These are phyloP conservation scores for Ophiocordyceps sinensis DNA, from an alignment of 2,329 filamentous ascomycete genomes.

Conservation along the genomic window DNA sequence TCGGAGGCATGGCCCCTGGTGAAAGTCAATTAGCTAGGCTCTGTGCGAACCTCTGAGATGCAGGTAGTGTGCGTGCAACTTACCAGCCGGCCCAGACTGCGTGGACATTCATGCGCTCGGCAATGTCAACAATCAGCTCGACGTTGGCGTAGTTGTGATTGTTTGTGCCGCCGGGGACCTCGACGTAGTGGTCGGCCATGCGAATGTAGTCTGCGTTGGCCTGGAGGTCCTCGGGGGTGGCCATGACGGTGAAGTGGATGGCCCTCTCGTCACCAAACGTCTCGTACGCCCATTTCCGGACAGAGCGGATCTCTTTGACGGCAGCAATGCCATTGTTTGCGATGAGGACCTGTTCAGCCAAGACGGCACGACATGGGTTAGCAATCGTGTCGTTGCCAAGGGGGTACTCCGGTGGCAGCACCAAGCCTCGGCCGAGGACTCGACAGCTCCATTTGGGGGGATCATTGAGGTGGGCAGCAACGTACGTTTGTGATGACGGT, in stretches of 20 bases:
- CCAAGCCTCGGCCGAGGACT: too few relatives aligned
- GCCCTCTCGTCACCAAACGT: slow-evolving; percentile 96
- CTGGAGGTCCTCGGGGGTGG: slow-evolving; percentile 90
- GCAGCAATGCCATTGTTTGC: slow-evolving; percentile 99
- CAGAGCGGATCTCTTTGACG: slow-evolving; percentile 97
- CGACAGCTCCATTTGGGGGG: too few relatives aligned
- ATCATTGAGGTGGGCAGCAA: slow-evolving; percentile 3
- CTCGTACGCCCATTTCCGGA: slow-evolving; percentile 99
- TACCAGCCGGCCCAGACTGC: slow-evolving; percentile 98
- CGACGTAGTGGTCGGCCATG: slow-evolving; percentile 99
- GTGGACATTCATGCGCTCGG: slow-evolving; percentile 96
- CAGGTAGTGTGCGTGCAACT: slow-evolving; percentile 17
- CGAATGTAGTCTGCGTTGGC: slow-evolving; percentile 99
- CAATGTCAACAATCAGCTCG: slow-evolving; percentile 95
- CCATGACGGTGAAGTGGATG: slow-evolving; percentile 99
- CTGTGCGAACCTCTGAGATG: slow-evolving; percentile 1
- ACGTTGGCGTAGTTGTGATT: slow-evolving; percentile 99
- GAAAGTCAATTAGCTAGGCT: too few relatives aligned
- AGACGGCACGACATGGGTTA: background rate
- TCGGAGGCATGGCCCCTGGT: slow-evolving; percentile 89
- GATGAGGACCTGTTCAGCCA: slow-evolving; percentile 63
- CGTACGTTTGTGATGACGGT: slow-evolving; percentile 96
- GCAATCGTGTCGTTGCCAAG: background rate
- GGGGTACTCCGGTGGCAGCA: background rate
- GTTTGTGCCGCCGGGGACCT: slow-evolving; percentile 96